These are phyloP conservation scores for Syzygium aromaticum DNA, from an alignment of 345 rosid genomes.

Conservation along the genomic window DNA sequence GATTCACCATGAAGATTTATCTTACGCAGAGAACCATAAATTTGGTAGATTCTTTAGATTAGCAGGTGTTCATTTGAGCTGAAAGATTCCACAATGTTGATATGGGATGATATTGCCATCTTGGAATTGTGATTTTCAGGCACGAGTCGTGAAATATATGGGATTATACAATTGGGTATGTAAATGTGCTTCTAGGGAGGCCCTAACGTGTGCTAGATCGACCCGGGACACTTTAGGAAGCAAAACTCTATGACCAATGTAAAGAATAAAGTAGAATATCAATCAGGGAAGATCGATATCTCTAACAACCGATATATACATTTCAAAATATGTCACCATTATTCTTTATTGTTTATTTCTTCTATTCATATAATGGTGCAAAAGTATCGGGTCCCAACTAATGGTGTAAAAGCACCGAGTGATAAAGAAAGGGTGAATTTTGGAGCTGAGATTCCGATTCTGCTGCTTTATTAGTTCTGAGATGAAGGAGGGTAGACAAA, in stretches of 20 bases:
- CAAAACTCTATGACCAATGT: background rate
- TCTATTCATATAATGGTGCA: background rate
- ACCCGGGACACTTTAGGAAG: background rate
- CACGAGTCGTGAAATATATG: background rate
- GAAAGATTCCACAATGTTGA: background rate
- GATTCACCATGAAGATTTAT: background rate
- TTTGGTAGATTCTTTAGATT: background rate
- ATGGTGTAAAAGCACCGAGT: background rate
- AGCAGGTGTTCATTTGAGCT: background rate
- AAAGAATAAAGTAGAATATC: too few species aligned
- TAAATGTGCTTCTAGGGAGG: background rate
- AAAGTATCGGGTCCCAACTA: background rate
- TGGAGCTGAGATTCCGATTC: background rate
- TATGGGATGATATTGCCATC: background rate
- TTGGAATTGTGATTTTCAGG: background rate
- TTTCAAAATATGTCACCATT: background rate
- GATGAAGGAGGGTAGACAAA: background rate
- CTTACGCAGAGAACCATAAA: background rate
- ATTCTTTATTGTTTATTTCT: background rate
- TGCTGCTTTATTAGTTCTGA: background rate
- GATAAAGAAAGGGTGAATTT: background rate
- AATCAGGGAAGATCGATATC: too few species aligned
- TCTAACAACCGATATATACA: background rate
- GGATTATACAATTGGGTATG: background rate
- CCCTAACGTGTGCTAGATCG: background rate